Evolutionary conservation across 495 filamentous ascomycete genomes (phyloP), one percentile per base, ranked within the genome.

Genomic region (Chlorociboria aeruginascens): DNA sequence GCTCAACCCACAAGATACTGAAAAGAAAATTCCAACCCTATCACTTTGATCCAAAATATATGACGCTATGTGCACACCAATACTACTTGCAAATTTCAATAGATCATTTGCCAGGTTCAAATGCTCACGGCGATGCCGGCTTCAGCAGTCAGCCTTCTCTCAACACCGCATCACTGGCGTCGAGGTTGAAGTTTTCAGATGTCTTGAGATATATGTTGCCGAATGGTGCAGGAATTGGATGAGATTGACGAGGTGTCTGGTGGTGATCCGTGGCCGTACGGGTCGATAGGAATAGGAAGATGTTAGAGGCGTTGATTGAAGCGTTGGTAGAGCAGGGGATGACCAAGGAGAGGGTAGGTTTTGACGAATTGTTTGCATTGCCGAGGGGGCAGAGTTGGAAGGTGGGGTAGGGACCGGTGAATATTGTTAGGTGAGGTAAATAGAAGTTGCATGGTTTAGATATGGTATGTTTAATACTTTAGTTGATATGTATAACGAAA

Each of bases 181-280:
- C n/a, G 12, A 32, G 52, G 7, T 61, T 69, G 59, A 46, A 32
- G 8, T 60, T 51, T 33, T 17, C 49, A 1, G 50, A 43, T 8
- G 51, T 56, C 32, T 45, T 60, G 35, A 32, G 64, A 17, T 67
- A 66, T 51, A 66, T 69, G 65, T 49, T 69, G 33, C 64, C 64
- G 61, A 52, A 45, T 69, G 17, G 28, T 59, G 3, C 38, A 50
- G 16, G 58, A 64, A 31, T 6, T 67, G 7, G 56, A 60, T n/a
- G 64, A 68, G 52, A 68, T 65, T 35, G 39, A 60, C 10, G 55
- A 63, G 32, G 48, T 63, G 1, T 66, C 67, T 49, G 61, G 60
- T 0, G 55, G 45, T n/a, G 56, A 66, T 53, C 49, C 48, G 13
- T 68, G 63, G 60, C 52, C 52, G 30, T 63, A 66, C 51, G 63